Evolutionary conservation across 2,329 filamentous ascomycete species (phyloP).

Genomic region (Aspergillus terreus): DNA sequence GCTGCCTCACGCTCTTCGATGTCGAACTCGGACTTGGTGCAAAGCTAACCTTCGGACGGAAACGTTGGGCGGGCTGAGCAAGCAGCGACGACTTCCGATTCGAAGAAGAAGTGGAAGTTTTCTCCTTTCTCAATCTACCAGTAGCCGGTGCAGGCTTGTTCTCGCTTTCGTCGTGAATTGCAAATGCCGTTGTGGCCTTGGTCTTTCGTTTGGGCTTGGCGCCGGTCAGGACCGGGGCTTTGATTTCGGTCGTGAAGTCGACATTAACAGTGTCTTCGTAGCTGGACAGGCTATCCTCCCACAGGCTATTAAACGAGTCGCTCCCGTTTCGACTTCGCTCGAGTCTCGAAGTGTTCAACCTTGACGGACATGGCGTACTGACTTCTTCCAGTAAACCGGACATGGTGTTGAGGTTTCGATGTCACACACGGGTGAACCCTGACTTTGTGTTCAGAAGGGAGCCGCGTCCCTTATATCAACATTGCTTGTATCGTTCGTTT

Average conservation of each 20-base stretch:
- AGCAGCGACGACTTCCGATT: constrained; percentile 33
- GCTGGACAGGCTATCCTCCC: constrained; percentile 21
- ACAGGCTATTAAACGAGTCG: constrained; percentile 20
- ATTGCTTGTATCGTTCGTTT: not conserved
- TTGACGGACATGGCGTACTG: constrained; percentile 33
- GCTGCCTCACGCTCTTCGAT: constrained; percentile 9
- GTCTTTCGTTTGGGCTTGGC: constrained; percentile 28
- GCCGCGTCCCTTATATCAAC: not conserved
- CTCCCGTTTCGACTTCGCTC: constrained; percentile 14
- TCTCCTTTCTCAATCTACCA: constrained; percentile 17
- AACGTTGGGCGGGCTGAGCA: constrained; percentile 39
- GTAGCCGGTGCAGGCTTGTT: constrained; percentile 9
- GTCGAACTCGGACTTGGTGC: constrained; percentile 19
- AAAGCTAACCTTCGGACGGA: constrained; percentile 32
- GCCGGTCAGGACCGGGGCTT: constrained; percentile 24
- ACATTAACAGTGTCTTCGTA: constrained; percentile 36
- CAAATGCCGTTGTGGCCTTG: constrained; percentile 26
- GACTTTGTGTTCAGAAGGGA: not conserved
- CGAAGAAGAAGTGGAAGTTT: constrained; percentile 8
- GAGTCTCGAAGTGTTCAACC: constrained; percentile 17
- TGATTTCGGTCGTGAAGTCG: constrained; percentile 41
- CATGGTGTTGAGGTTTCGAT: constrained; percentile 15
- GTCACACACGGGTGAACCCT: not conserved
- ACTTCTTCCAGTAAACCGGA: constrained; percentile 22
- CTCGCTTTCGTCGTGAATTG: constrained; percentile 38